These are phyloP conservation scores for Chrysosporium queenslandicum DNA, from an alignment of 2,329 filamentous ascomycete genomes.

Conservation along the genomic window DNA sequence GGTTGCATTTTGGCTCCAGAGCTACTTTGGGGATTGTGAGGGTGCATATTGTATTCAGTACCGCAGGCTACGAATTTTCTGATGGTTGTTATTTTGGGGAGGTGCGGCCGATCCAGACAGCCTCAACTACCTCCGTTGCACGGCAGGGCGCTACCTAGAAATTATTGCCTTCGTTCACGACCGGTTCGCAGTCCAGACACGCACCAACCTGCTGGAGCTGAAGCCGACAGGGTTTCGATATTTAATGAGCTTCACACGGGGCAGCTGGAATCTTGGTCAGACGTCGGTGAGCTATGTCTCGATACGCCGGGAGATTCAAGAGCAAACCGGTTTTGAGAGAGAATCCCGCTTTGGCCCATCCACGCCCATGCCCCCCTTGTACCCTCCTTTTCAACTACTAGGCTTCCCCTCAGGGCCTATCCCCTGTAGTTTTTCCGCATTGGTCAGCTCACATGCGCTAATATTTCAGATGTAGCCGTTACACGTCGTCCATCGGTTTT, in stretches of 20 bases:
- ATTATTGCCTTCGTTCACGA: neutral
- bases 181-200: neutral
- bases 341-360: neutral
- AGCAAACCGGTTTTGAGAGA: neutral
- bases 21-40: neutral
- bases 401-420: neutral
- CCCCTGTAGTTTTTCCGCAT: neutral
- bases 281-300: neutral
- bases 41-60: no score
- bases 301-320: neutral
- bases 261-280: neutral
- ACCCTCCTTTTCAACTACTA: neutral
- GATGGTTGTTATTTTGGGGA: neutral
- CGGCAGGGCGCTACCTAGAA: neutral
- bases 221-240: neutral
- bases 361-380: neutral
- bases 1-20: neutral
- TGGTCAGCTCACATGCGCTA: slow-evolving; percentile 8
- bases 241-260: neutral
- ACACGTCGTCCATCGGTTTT: neutral
- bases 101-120: neutral
- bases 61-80: neutral
- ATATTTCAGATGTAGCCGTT: neutral
- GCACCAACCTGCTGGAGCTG: neutral
- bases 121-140: neutral